Base-by-base conservation (phyloP, 345 rosid genomes). In the Syzygium aqueum region DNA sequence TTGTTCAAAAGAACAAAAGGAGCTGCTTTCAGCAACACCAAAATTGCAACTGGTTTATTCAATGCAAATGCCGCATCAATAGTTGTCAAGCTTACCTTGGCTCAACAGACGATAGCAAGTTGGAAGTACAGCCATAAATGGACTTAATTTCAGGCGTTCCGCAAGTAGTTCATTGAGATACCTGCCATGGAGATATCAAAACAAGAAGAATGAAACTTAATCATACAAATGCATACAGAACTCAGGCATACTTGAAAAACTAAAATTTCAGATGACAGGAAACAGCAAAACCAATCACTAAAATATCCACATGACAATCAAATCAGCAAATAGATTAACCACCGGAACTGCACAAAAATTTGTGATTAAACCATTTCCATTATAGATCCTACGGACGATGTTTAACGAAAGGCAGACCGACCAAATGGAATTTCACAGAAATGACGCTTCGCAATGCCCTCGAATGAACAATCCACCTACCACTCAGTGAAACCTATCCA, bases 121-220 rank as follows among this genome's bases (percentile, higher is more conserved):
- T 56, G 97, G 97, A 49, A 97, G 91, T 87, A 97, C 96, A 8
- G 95, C 93, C 90, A 92, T 27, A 86, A 97, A 96, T 22, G 97
- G 97, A 89, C 63, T 90, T 37, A 97, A 90, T 90, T 97, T 97
- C 87, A 90, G 92, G 63, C 95, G 96, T 94, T 96, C 99, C 30
- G 90, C 97, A 50, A 95, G 88, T 87, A 97, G 91, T 90, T 95
- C 99, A 0, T 93, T 89, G 43, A 97, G 94, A 92, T 97, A 97
- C 89, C 98, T 97, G 94, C 85, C 85, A 88, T 88, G 53, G 37
- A 43, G 28, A 51, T 85, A 85, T 57, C 49, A 19, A 85, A 61
- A 25, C 50, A 54, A 85, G 52, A 86, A 51, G 85, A 84, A 85
- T 61, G 46, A 21, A 22, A 51, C 61, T 80, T 46, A 87, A 57